phyloP scores from a whole-genome alignment of 2,329 filamentous ascomycete genomes.

The Curvularia verruculosa region DNA sequence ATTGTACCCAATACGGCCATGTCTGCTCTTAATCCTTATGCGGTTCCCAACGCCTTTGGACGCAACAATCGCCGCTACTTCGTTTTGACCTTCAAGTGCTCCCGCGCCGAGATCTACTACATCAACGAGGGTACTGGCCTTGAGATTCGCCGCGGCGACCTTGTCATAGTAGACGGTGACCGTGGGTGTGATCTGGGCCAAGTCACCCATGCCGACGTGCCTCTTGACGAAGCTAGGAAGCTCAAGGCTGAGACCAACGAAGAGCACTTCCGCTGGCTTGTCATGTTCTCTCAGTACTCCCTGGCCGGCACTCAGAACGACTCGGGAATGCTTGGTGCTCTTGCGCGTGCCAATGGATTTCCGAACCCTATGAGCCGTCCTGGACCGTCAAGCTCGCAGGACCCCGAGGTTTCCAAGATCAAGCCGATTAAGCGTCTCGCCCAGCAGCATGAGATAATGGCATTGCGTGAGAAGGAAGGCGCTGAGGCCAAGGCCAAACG shows the following conservation, averaged over 20 bases:
- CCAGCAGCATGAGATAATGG: conserved; percentile 86
- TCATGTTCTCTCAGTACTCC: conserved; percentile 85
- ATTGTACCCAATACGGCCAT: conserved; percentile 30
- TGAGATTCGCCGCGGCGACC: conserved; percentile 85
- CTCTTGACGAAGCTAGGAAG: conserved; percentile 85
- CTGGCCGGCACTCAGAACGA: conserved; percentile 41
- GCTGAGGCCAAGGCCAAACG: conserved; percentile 98
- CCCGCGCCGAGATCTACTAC: conserved; percentile 93
- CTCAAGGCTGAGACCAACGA: conserved; percentile 90
- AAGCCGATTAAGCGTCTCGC: conserved; percentile 97
- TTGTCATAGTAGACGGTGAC: conserved; percentile 97
- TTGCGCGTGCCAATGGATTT: conserved; percentile 43
- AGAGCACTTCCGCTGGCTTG: conserved; percentile 97
- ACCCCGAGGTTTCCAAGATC: conserved; percentile 76
- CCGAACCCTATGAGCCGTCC: conserved; percentile 47
- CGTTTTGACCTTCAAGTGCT: conserved; percentile 96
- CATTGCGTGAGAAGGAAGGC: conserved; percentile 91
- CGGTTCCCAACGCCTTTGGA: conserved; percentile 39
- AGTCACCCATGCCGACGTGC: conserved; percentile 85
- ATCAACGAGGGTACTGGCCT: conserved; percentile 94
- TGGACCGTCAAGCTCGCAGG: conserved; percentile 53
- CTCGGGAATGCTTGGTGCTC: conserved; percentile 59
- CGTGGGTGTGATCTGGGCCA: conserved; percentile 94
- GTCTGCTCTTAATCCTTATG: conserved; percentile 41
- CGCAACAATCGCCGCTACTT: conserved; percentile 62